These are phyloP conservation scores for Starmerella potacharoeniae DNA, from an alignment of 805 yeast species.

Conservation along the genomic window DNA sequence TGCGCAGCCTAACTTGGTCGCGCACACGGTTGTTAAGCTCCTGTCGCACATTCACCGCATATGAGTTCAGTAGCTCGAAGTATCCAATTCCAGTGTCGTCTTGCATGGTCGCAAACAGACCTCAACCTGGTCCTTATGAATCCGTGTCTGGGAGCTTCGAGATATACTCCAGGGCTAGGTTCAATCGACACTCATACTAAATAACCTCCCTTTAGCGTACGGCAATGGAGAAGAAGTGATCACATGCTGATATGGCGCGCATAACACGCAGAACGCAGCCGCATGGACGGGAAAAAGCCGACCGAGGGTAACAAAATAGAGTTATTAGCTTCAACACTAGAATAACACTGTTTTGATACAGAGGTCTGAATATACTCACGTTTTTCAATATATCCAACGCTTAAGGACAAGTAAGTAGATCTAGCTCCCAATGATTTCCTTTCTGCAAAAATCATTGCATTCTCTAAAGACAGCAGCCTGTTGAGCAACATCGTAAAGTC, in stretches of 20 bases:
- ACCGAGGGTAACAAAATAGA: too few relatives aligned
- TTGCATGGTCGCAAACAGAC: background rate
- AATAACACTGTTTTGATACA: too few relatives aligned
- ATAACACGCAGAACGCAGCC: too few relatives aligned
- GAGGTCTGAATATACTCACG: too few relatives aligned
- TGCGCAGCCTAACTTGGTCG: slow-evolving; percentile 12
- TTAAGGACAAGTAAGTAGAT: background rate
- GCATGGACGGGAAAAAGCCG: too few relatives aligned
- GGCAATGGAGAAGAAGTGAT: too few relatives aligned
- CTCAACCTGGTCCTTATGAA: too few relatives aligned
- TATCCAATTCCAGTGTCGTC: slow-evolving; percentile 21
- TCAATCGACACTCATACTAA: too few relatives aligned
- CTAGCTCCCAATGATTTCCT: slow-evolving; percentile 30
- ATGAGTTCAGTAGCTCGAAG: slow-evolving; percentile 29
- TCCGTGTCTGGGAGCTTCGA: background rate
- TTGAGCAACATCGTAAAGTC: slow-evolving; percentile 61
- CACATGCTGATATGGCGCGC: too few relatives aligned
- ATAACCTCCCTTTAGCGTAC: background rate
- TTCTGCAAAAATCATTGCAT: slow-evolving; percentile 52
- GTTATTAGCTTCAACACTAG: too few relatives aligned
- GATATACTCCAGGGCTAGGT: background rate
- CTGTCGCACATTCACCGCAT: slow-evolving; percentile 22
- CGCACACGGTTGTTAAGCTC: slow-evolving; percentile 24
- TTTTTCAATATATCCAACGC: too few relatives aligned
- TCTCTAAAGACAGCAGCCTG: slow-evolving; percentile 69